Percentiles rank a stretch among this genome's conserved stretches.
These are phyloP conservation scores for Leptomonas pyrrhocoris DNA, from an alignment of 208 protist species.

Conservation along the genomic window DNA sequence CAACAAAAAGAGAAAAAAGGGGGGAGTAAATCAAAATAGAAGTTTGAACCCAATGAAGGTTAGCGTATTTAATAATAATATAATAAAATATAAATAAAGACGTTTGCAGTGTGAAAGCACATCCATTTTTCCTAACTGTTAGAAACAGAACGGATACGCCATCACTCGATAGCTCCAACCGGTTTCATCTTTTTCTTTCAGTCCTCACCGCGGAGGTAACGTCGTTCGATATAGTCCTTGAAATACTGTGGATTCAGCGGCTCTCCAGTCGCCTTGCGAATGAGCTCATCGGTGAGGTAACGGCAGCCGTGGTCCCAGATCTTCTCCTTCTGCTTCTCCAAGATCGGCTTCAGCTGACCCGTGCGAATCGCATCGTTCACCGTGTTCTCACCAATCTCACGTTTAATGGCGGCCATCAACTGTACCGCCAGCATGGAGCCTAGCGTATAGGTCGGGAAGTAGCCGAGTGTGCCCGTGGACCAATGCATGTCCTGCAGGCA, in stretches of 20 bases:
- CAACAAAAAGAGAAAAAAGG: no score
- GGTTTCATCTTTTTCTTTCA: neutral
- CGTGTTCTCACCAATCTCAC: constrained; percentile 42
- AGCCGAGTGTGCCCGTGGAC: constrained; percentile 64
- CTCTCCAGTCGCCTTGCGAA: constrained; percentile 67
- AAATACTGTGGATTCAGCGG: constrained; percentile 72
- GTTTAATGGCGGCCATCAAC: constrained; percentile 54
- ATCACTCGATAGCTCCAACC: neutral
- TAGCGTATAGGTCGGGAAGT: constrained; percentile 88
- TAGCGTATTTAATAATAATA: no score
- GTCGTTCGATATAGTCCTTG: constrained; percentile 61
- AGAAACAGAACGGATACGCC: neutral
- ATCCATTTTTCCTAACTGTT: no score
- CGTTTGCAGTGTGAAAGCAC: no score
- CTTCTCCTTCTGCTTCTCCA: constrained; percentile 55
- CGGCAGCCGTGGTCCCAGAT: constrained; percentile 50
- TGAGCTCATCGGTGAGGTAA: constrained; percentile 67
- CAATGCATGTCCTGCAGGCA: no score
- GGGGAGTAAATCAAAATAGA: no score
- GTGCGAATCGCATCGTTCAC: constrained; percentile 46
- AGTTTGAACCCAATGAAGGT: no score
- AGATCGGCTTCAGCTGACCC: constrained; percentile 55
- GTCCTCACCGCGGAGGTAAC: constrained; percentile 50
- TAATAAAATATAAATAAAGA: no score
- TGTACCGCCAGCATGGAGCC: constrained; percentile 78